phyloP scores from a whole-genome alignment of 495 filamentous ascomycete species.

The Daldinia childiae region DNA sequence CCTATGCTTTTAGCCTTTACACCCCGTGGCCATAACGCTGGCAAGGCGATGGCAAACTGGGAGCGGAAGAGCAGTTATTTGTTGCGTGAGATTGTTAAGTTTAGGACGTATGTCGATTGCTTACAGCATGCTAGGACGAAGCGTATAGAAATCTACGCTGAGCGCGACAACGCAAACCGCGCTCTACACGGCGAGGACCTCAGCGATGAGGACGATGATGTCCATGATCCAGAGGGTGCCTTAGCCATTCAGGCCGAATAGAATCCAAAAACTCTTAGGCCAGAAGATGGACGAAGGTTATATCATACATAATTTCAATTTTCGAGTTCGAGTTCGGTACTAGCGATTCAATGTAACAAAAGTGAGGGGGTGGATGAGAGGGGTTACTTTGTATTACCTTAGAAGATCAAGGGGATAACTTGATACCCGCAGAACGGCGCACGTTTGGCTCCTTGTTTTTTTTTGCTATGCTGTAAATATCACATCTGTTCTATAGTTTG shows the following conservation, averaged over 20 bases:
- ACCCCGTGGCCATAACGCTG: slow-evolving; percentile 80
- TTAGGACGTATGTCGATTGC: slow-evolving; percentile 90
- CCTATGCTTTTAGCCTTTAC: slow-evolving; percentile 92
- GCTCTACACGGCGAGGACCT: slow-evolving; percentile 51
- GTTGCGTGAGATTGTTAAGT: slow-evolving; percentile 95
- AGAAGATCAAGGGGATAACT: slow-evolving; percentile 19
- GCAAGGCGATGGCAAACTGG: slow-evolving; percentile 93
- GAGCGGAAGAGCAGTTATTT: slow-evolving; percentile 93
- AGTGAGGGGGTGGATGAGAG: background rate
- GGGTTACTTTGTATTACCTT: slow-evolving; percentile 23
- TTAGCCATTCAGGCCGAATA: slow-evolving; percentile 22
- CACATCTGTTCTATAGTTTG: slow-evolving; percentile 3
- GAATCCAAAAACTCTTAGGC: background rate
- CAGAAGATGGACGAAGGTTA: background rate
- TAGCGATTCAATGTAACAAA: slow-evolving; percentile 1
- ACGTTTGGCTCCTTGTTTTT: slow-evolving; percentile 16
- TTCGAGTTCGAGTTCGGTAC: slow-evolving; percentile 2
- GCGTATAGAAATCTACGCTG: slow-evolving; percentile 58
- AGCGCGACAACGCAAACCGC: slow-evolving; percentile 55
- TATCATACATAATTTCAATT: slow-evolving; percentile 10
- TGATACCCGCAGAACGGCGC: slow-evolving; percentile 28
- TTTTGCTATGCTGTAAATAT: slow-evolving; percentile 24
- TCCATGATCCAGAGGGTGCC: slow-evolving; percentile 19
- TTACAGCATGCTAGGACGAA: slow-evolving; percentile 60
- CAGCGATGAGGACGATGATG: slow-evolving; percentile 39